These are phyloP conservation scores for Pisolithus sp. DNA, from an alignment of 768 basidiomycete species.

Conservation along the genomic window DNA sequence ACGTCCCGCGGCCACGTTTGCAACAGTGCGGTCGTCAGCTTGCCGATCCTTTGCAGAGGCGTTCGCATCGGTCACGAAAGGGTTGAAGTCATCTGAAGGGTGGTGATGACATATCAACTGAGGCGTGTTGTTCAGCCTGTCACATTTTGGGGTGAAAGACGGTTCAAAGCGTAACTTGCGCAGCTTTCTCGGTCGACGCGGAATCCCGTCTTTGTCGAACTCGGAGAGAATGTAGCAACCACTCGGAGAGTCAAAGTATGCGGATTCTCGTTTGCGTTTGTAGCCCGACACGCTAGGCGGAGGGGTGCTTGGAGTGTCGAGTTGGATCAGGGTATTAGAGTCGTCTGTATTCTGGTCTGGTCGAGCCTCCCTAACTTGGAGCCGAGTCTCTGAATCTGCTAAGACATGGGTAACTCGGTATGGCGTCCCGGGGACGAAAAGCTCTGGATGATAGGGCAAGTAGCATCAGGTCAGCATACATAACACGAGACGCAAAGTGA, in stretches of 20 bases:
- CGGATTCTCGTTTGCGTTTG: conserved; percentile 25
- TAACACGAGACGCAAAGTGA: too few species aligned
- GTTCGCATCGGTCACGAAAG: neutral
- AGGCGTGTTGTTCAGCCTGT: neutral
- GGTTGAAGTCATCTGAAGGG: neutral
- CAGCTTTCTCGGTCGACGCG: conserved; percentile 23
- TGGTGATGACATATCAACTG: neutral
- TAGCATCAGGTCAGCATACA: too few species aligned
- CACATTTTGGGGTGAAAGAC: conserved; percentile 15
- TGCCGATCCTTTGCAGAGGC: neutral
- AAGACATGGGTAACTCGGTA: neutral
- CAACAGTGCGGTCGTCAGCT: neutral
- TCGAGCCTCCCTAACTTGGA: neutral
- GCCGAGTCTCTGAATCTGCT: neutral
- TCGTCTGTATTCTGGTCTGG: neutral
- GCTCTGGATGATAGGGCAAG: too few species aligned
- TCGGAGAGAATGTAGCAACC: conserved; percentile 21
- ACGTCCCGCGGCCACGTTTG: neutral
- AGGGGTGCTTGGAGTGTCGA: conserved; percentile 22
- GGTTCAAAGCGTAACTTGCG: conserved; percentile 22
- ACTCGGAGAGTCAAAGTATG: conserved; percentile 23
- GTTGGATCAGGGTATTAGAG: neutral
- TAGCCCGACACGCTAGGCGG: conserved; percentile 5
- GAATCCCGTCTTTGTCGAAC: conserved; percentile 26
- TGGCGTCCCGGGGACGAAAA: too few species aligned